phyloP scores from a whole-genome alignment of 2,329 filamentous ascomycete genomes.

The Cladosporium sp. region DNA sequence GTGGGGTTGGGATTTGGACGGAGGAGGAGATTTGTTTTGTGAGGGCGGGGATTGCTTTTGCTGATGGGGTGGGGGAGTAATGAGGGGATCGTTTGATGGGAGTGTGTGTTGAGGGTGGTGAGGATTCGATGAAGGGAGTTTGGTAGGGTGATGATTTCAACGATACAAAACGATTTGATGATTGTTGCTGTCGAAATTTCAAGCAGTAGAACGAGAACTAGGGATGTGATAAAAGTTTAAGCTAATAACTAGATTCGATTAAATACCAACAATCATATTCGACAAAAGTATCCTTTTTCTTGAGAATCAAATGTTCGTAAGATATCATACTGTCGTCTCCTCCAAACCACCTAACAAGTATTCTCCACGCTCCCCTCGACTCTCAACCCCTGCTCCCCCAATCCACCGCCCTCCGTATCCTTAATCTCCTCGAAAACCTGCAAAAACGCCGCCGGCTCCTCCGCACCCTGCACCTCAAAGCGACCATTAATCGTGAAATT shows the following conservation, averaged over 20 bases:
- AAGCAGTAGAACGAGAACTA: too few species aligned
- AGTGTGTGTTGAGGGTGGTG: too few species aligned
- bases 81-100: too few species aligned
- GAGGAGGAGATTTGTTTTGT: neutral
- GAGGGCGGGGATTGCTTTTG: neutral
- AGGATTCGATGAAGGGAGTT: too few species aligned
- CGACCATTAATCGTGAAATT: conserved; percentile 68
- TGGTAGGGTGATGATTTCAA: too few species aligned
- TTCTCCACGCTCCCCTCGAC: conserved; percentile 15
- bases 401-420: conserved; percentile 30
- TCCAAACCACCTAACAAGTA: conserved; percentile 13
- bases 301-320: too few species aligned
- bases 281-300: neutral
- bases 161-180: too few species aligned
- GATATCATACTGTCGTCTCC: neutral
- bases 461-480: conserved; percentile 66
- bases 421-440: conserved; percentile 61
- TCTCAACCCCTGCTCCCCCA: conserved; percentile 8
- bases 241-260: neutral
- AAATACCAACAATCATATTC: neutral
- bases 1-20: neutral
- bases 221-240: too few species aligned
- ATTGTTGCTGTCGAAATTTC: too few species aligned
- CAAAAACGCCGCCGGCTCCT: conserved; percentile 65
- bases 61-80: too few species aligned